Evolutionary conservation across 768 basidiomycete species (phyloP).

Genomic region (Leccinum broughii): DNA sequence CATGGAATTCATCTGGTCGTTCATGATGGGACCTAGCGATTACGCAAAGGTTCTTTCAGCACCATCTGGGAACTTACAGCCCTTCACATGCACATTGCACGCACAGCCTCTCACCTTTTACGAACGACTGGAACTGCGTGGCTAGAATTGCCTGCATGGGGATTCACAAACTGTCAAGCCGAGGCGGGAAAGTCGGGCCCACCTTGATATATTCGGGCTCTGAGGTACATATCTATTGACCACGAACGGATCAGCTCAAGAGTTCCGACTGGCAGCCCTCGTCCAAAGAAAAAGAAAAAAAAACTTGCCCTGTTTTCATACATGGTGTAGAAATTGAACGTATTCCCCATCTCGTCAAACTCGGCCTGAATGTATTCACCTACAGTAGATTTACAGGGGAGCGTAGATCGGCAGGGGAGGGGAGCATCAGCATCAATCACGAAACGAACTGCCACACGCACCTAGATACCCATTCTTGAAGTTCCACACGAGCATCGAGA

Average conservation of each 20-base stretch:
- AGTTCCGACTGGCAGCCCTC: not conserved
- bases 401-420: not conserved
- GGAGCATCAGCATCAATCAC: not conserved
- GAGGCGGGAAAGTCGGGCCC: not conserved
- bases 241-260: not conserved
- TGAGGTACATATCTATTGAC: slow-evolving; percentile 34
- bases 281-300: not conserved
- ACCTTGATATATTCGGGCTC: slow-evolving; percentile 46
- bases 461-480: slow-evolving; percentile 51
- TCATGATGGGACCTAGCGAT: slow-evolving; percentile 24
- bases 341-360: slow-evolving; percentile 22
- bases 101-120: slow-evolving; percentile 32
- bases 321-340: slow-evolving; percentile 21
- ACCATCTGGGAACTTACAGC: not conserved
- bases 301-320: slow-evolving; percentile 29
- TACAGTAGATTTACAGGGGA: not conserved
- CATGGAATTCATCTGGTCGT: slow-evolving; percentile 28
- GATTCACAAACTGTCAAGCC: not conserved
- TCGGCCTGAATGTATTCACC: not conserved
- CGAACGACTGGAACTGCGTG: slow-evolving; percentile 37
- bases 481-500: slow-evolving; percentile 39
- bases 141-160: slow-evolving; percentile 35
- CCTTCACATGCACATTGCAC: too few relatives aligned
- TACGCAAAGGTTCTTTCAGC: not conserved
- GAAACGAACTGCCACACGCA: slow-evolving; percentile 17